phyloP scores from a whole-genome alignment of 306 rosid species.

The Quercus suber region DNA sequence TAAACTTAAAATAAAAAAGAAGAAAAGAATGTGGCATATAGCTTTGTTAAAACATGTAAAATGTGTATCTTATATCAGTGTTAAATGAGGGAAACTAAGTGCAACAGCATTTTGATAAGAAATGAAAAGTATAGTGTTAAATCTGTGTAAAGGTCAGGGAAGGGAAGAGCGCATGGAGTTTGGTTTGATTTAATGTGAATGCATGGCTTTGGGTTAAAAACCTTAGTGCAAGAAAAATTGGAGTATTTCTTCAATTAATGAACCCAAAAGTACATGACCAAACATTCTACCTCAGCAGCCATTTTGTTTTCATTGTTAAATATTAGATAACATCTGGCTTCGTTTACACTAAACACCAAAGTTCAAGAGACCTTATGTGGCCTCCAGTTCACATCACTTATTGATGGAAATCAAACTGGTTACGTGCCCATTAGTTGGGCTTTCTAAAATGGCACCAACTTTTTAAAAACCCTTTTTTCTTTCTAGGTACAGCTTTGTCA shows the following conservation, averaged over 20 bases:
- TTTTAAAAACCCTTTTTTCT: too few species aligned
- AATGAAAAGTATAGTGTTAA: background rate
- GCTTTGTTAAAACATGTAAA: background rate
- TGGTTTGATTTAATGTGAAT: background rate
- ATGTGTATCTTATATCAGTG: background rate
- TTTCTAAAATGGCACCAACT: too few species aligned
- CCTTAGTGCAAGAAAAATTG: background rate
- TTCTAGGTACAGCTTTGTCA: too few species aligned
- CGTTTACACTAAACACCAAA: too few species aligned
- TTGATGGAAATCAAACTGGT: too few species aligned
- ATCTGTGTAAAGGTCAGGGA: background rate
- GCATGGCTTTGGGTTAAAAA: background rate
- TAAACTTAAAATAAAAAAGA: background rate
- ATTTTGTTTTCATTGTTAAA: background rate
- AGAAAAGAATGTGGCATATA: background rate
- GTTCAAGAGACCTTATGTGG: background rate
- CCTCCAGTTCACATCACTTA: background rate
- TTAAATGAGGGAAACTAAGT: too few species aligned
- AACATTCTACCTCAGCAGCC: background rate
- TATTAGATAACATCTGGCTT: background rate
- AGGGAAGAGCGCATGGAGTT: background rate
- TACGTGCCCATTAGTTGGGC: too few species aligned
- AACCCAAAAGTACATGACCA: background rate
- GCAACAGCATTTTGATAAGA: background rate
- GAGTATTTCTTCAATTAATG: background rate